Evolutionary conservation across 805 yeast genomes (phyloP), one percentile per base, ranked within the genome.

Genomic region (Danielia oregonensis): DNA sequence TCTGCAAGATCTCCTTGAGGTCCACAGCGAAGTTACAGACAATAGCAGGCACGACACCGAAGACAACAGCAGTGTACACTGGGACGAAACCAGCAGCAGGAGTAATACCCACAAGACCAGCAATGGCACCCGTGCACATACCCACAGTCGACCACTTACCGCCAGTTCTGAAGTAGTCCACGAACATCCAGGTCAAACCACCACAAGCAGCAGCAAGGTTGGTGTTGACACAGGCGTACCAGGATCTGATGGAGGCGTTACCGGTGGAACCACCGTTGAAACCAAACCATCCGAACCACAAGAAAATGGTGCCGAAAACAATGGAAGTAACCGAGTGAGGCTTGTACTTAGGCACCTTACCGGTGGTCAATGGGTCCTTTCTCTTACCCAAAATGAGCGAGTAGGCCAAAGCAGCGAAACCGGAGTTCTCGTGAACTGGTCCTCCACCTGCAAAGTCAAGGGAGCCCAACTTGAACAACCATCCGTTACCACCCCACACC

Each of bases 211-310:
- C 97, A 33, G 97, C 96, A 50, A 91, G 59, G 65, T 91, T 87
- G 54, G 97, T 91, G 75, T 86, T 88, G 55, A 84, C 82, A 58
- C 84, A 76, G 24, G 97, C 96, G 70, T 88, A 88, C 84, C 87
- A 86, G 38, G 96, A 89, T 67, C 97, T 82, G 59, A 93, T 79
- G 43, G 91, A 66, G 24, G 96, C 86, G 57, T 87, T 83, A 62
- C 96, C 97, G 32, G 97, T 85, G 30, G 96, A 87, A 52, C 97
- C 97, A 63, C 96, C 97, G 74, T 93, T 93, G 79, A 93, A 93
- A 26, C 96, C 97, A 55, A 88, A 88, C 98, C 98, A 93, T 24
- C 97, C 98, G 53, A 93, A 88, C 96, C 97, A 91, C 50, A 93
- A 75, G 70, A 93, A 85, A 9, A 86, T 82, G 14, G 97, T 88